Evolutionary conservation across 2,329 filamentous ascomycete species (phyloP).

Genomic region (Cladorrhinum sp.): DNA sequence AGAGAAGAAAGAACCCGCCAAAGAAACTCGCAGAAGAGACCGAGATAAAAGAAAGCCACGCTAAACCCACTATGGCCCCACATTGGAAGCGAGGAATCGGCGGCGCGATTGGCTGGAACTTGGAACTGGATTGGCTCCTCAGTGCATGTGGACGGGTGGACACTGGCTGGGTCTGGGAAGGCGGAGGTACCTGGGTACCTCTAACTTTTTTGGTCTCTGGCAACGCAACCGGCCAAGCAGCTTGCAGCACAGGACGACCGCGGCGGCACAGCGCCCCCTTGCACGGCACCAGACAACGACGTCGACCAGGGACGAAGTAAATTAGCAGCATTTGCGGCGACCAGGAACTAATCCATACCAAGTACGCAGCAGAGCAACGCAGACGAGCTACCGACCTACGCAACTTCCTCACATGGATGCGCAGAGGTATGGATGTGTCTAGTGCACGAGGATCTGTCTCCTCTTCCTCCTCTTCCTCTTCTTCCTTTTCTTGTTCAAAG

Average conservation of each 20-base stretch:
- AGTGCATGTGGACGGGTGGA: conserved; percentile 13
- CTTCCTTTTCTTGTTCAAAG: conserved; percentile 1
- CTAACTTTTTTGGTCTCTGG: background rate
- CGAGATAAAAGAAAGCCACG: conserved; percentile 7
- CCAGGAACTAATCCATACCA: conserved; percentile 29
- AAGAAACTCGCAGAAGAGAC: background rate
- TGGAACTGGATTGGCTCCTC: conserved; percentile 14
- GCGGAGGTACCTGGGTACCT: conserved; percentile 12
- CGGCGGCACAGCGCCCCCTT: conserved; percentile 26
- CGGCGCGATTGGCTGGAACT: conserved; percentile 9
- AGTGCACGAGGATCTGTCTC: conserved; percentile 24
- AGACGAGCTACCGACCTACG: conserved; percentile 21
- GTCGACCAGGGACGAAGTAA: conserved; percentile 31
- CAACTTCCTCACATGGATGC: conserved; percentile 30
- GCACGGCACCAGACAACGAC: conserved; percentile 30
- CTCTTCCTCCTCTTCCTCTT: conserved; percentile 8
- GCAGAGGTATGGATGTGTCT: conserved; percentile 27
- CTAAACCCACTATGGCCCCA: conserved; percentile 13
- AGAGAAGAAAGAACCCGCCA: background rate
- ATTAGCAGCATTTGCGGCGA: conserved; percentile 32
- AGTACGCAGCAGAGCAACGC: conserved; percentile 28
- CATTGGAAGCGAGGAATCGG: conserved; percentile 12
- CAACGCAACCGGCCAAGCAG: conserved; percentile 7
- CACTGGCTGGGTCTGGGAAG: background rate
- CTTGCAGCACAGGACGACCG: conserved; percentile 9